Base-by-base conservation (phyloP, 176 grass and related monocot species). In the Tillandsia fasciculata region DNA sequence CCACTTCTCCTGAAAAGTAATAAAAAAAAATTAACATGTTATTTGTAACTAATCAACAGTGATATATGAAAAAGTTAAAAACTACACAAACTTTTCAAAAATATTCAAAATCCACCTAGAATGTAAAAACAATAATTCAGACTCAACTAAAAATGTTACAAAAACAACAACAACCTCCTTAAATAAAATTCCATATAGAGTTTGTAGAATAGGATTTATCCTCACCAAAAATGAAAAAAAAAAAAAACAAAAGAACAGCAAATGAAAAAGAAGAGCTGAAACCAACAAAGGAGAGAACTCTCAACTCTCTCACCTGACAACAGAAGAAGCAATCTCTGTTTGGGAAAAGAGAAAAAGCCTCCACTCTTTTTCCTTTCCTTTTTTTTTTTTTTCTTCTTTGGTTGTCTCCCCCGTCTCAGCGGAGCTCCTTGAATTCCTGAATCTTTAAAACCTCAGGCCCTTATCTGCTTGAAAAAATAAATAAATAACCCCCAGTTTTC, bases 1-100 rank as follows among this genome's bases (percentile, higher is more conserved):
- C 54, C 67, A 12, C 64, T 72, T 84, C 68, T 76, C 26, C 10
- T 63, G 54, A 67, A 51, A 63, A 52, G 51, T 72, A 68, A 10
- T 2, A n/a, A 23, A 52, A 78, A 48, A 15, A 8, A 74, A 69
- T 65, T 49, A 66, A 15, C 56, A 59, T 59, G 56, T 10, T 20
- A 9, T 15, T 1, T 59, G 15, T 59, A 17, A 20, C n/a, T 61
- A 8, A 2, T 23, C 56, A 18, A 20, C 8, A 9, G 15, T 61
- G 22, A 61, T 61, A 61, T 20, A 61, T 42, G 33, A 6, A 61
- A 61, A 18, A 18, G 56, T 9, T 18, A 18, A 23, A 20, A 61
- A 74, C 49, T 74, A 47, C 65, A 53, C 49, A 33, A 64, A 18
- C 49, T 52, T 22, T 63, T 65, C 13, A 12, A 65, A 23, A 11